Conservation (phyloP, 176 grass and related monocot genomes). For the Triticum monococcum region DNA sequence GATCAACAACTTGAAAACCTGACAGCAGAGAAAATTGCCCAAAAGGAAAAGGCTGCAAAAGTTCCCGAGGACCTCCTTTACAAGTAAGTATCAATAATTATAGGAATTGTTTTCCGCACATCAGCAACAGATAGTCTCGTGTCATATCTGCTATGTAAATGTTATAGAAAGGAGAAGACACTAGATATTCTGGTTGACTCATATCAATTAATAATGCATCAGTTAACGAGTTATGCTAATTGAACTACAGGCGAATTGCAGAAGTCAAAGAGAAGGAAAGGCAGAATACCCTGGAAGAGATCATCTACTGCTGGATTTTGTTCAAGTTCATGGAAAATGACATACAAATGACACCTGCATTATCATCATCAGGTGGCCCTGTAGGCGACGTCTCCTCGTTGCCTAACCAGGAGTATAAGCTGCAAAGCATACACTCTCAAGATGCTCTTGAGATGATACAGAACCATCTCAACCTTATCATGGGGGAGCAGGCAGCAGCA, state of each 20-base stretch:
- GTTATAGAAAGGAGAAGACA: not conserved
- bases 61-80: slow-evolving; percentile 74
- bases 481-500: slow-evolving; percentile 72
- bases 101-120: not conserved
- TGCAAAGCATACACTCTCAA: slow-evolving; percentile 73
- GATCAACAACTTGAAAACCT: slow-evolving; percentile 92
- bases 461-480: slow-evolving; percentile 78
- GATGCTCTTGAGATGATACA: slow-evolving; percentile 93
- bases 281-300: slow-evolving; percentile 77
- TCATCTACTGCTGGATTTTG: slow-evolving; percentile 83
- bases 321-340: slow-evolving; percentile 89
- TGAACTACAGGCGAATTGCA: slow-evolving; percentile 86
- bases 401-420: slow-evolving; percentile 75
- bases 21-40: slow-evolving; percentile 59
- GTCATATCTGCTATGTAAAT: not conserved
- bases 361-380: slow-evolving; percentile 49
- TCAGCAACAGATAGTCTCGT: not conserved
- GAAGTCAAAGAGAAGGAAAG: slow-evolving; percentile 97
- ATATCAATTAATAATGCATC: not conserved
- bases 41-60: slow-evolving; percentile 60
- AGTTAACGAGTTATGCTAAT: not conserved
- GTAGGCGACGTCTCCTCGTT: slow-evolving; percentile 49
- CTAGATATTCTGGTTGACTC: not conserved
- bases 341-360: slow-evolving; percentile 72
- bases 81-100: slow-evolving; percentile 41